Conservation (phyloP, 2,329 filamentous ascomycete genomes). For the Scolecobasidium constrictum region DNA sequence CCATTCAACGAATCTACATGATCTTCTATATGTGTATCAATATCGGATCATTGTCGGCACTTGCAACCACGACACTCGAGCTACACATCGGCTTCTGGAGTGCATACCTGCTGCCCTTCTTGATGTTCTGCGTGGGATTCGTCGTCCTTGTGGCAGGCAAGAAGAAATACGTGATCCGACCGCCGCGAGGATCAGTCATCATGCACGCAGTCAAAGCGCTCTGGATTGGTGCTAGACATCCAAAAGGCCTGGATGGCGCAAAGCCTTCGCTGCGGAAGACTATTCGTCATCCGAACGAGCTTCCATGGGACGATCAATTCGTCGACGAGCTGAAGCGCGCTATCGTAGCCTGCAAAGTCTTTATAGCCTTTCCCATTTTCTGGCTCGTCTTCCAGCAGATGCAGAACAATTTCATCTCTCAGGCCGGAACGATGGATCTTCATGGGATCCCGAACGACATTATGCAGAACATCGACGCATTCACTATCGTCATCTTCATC, state of each 20-base stretch:
- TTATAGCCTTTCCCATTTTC: conserved; percentile 39
- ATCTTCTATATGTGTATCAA: conserved; percentile 62
- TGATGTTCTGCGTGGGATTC: conserved; percentile 53
- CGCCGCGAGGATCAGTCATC: conserved; percentile 13
- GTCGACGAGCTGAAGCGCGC: conserved; percentile 61
- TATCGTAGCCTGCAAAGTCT: conserved; percentile 57
- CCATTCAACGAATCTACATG: conserved; percentile 32
- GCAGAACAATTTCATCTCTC: conserved; percentile 37
- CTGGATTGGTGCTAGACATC: conserved; percentile 41
- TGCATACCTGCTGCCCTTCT: conserved; percentile 51
- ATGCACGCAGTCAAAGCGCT: conserved; percentile 44
- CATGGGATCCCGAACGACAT: conserved; percentile 38
- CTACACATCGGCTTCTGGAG: conserved; percentile 55
- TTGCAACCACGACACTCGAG: conserved; percentile 60
- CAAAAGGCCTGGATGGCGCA: conserved; percentile 42
- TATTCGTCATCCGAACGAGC: conserved; percentile 30
- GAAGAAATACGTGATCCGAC: conserved; percentile 12
- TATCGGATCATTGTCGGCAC: conserved; percentile 55
- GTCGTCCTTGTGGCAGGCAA: conserved; percentile 35
- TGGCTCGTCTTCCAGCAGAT: conserved; percentile 35
- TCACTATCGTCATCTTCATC: conserved; percentile 35
- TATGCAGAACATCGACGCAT: conserved; percentile 36
- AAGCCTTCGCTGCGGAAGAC: conserved; percentile 50
- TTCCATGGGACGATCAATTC: conserved; percentile 59
- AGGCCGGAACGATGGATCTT: conserved; percentile 29